Evolutionary conservation across 1,284 basidiomycete species (phyloP), one percentile per base, ranked within the genome.

Genomic region (Dichomitus squalens): DNA sequence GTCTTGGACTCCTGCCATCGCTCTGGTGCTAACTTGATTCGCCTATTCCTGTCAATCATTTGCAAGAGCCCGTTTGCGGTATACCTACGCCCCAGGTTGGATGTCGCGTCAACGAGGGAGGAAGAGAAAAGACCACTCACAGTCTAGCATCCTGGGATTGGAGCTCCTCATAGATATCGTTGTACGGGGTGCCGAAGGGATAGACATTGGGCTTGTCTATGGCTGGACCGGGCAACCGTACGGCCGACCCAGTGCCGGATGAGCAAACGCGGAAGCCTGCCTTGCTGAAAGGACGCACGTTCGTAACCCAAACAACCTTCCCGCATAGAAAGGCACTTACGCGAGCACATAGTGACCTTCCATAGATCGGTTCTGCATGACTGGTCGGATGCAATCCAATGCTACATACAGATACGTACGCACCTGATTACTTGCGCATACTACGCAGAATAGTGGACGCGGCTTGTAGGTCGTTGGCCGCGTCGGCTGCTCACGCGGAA

Each of bases 201-300:
- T 98, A 99, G 55, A 98, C 95, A 73, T 99, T 99, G 16, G 97
- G 97, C 70, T 95, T 95, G 79, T 99, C 96, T 76, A 97, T 92
- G 23, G 96, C 90, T 27, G 96, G 91, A 0, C 97, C 97, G 11
- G 97, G 97, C 21, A 99, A 76, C 47, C 97, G 91, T 50, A 99
- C 97, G 16, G 95, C 94, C 1, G 96, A 98, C 21, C 97, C 97
- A 48, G 97, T 99, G 7, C 97, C 97, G 7, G 88, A 95, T 1
- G 96, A 98, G 55, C 93, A 88, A 41, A 99, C 97, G 48, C 87
- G 88, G 70, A 92, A 91, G 1, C 95, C 93, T 48, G 93, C 95
- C 75, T 95, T 90, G 47, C 90, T 92, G 55, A 49, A 39, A 46
- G 35, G 43, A 58, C 56, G 25, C 57, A 41, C 39, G 40, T 53